Percentiles rank a stretch among this genome's conserved stretches.
Conservation (phyloP, 768 basidiomycete genomes). For the Pulveroboletus sp. region DNA sequence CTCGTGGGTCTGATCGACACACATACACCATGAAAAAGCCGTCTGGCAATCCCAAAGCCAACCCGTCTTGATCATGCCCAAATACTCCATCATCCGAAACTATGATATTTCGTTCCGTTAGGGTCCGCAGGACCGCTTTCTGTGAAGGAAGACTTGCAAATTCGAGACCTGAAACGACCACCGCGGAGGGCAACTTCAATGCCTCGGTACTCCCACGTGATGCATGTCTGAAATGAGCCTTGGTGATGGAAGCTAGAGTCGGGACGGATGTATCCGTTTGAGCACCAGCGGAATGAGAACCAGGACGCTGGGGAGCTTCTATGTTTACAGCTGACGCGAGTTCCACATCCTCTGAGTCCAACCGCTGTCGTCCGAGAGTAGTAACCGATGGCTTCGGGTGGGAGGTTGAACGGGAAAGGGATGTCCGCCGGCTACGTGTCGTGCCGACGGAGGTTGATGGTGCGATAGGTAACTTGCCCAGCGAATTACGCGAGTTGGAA, state of each 20-base stretch:
- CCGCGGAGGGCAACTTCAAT: constrained; percentile 48
- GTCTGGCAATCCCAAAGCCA: constrained; percentile 44
- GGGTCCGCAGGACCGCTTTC: constrained; percentile 49
- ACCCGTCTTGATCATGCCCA: constrained; percentile 25
- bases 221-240: constrained; percentile 7
- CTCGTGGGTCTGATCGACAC: constrained; percentile 59
- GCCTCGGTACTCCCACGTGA: constrained; percentile 19
- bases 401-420: constrained; percentile 22
- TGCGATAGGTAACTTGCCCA: constrained; percentile 13
- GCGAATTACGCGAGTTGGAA: constrained; percentile 20
- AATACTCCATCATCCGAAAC: constrained; percentile 30
- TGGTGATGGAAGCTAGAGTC: constrained; percentile 9
- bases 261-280: constrained; percentile 18
- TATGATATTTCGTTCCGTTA: constrained; percentile 50
- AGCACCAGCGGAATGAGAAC: constrained; percentile 4
- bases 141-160: constrained; percentile 53
- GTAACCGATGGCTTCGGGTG: constrained; percentile 15
- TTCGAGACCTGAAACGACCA: constrained; percentile 74
- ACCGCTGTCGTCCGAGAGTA: constrained; percentile 12
- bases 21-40: constrained; percentile 74
- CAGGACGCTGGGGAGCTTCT: constrained; percentile 7
- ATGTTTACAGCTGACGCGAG: background rate
- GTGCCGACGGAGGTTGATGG: constrained; percentile 19
- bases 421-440: constrained; percentile 25
- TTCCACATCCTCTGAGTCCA: constrained; percentile 13